Evolutionary conservation across 495 filamentous ascomycete species (phyloP).

Genomic region (Penicillium cataractarum): DNA sequence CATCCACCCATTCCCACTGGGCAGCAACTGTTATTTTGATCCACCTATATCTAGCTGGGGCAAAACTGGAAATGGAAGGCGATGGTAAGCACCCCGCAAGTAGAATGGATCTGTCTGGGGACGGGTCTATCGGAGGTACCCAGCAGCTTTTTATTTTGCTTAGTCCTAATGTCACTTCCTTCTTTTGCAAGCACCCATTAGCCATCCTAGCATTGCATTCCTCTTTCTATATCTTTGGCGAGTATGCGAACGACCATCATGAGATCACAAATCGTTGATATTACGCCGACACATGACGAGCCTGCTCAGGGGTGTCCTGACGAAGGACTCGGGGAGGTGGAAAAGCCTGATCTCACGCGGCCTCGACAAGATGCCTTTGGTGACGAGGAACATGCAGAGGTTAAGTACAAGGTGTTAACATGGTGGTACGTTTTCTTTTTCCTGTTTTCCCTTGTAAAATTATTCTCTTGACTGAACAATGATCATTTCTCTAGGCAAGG

Average conservation of each 20-base stretch:
- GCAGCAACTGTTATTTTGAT: not conserved
- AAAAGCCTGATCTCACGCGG: not conserved
- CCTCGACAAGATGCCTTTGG: constrained; percentile 33
- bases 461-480: not conserved
- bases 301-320: not conserved
- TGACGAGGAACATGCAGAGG: constrained; percentile 34
- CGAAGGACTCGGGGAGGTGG: not conserved
- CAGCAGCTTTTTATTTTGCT: not conserved
- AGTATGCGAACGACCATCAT: not conserved
- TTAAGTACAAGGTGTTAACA: constrained; percentile 38
- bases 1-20: not conserved
- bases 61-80: constrained; percentile 1
- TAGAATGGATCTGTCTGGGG: not conserved
- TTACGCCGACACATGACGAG: not conserved
- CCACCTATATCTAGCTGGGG: not conserved
- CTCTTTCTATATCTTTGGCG: not conserved
- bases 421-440: constrained; percentile 32
- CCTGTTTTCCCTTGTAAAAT: not conserved
- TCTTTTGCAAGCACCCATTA: not conserved
- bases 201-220: not conserved
- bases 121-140: not conserved
- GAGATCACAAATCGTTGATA: constrained; percentile 2
- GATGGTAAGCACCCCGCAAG: not conserved
- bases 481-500: not conserved
- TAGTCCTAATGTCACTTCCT: not conserved